A percentile compares a stretch with the other conserved stretches of the same genome.
phyloP scores from a whole-genome alignment of 805 yeast species.

The Candida maris region DNA sequence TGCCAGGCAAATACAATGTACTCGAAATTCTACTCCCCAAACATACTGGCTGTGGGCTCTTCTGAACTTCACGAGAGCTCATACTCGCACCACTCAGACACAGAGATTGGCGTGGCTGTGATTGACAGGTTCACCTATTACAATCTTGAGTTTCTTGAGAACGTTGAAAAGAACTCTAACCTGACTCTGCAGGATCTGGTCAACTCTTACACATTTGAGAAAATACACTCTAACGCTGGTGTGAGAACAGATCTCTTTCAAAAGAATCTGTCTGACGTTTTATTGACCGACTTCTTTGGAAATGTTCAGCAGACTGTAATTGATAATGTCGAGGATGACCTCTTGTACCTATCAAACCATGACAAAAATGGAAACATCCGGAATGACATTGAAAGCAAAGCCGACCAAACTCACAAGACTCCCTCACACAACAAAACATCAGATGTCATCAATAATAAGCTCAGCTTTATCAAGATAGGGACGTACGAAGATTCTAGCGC shows the following conservation, averaged over 20 bases:
- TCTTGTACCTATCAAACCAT: constrained; percentile 36
- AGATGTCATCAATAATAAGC: constrained; percentile 5
- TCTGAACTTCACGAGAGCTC: constrained; percentile 84
- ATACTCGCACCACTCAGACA: constrained; percentile 93
- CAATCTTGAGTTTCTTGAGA: constrained; percentile 82
- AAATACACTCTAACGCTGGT: constrained; percentile 93
- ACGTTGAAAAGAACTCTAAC: constrained; percentile 68
- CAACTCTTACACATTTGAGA: constrained; percentile 76
- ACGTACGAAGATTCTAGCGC: constrained; percentile 1
- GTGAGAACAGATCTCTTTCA: constrained; percentile 74
- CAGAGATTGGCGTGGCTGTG: constrained; percentile 95
- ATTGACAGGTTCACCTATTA: constrained; percentile 94
- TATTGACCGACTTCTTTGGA: constrained; percentile 91
- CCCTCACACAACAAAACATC: constrained; percentile 1
- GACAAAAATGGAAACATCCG: constrained; percentile 23
- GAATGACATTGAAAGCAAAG: not conserved
- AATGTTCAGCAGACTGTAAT: constrained; percentile 76
- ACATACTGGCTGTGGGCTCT: constrained; percentile 89
- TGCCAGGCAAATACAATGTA: constrained; percentile 99
- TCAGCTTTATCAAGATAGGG: constrained; percentile 11
- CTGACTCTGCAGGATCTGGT: constrained; percentile 79
- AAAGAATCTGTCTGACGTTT: constrained; percentile 62
- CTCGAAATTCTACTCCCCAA: constrained; percentile 86
- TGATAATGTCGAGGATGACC: constrained; percentile 49
- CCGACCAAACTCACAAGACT: not conserved